phyloP scores from a whole-genome alignment of 2,329 filamentous ascomycete genomes.

The Fusarium falciforme region DNA sequence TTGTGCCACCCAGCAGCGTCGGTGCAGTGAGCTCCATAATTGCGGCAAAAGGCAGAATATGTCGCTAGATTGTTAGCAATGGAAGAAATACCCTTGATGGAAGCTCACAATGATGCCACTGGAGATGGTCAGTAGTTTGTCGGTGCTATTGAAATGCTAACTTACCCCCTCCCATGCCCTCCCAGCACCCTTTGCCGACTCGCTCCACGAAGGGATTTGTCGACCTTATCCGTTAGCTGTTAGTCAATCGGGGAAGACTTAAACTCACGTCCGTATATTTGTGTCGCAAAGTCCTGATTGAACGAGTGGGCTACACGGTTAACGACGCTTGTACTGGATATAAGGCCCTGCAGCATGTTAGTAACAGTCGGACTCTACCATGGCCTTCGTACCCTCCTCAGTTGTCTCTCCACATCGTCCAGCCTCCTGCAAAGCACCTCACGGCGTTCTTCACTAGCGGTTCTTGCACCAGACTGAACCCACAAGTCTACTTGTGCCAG shows the following conservation, averaged over 20 bases:
- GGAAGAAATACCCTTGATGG: background rate
- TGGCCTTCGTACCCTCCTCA: conserved; percentile 46
- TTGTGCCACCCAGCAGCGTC: conserved; percentile 20
- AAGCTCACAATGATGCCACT: conserved; percentile 46
- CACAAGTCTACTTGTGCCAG: conserved; percentile 56
- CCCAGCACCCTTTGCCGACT: conserved; percentile 43
- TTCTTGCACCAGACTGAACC: conserved; percentile 56
- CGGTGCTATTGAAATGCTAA: conserved; percentile 1
- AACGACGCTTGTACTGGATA: background rate
- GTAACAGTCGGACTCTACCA: fast-evolving
- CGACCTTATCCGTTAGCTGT: too few species aligned
- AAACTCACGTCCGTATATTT: conserved; percentile 24
- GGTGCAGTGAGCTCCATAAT: too few species aligned
- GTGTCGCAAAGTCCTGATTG: conserved; percentile 20
- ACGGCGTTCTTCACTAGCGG: conserved; percentile 51
- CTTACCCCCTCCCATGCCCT: conserved; percentile 51
- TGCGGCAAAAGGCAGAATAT: conserved; percentile 57
- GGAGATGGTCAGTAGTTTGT: background rate
- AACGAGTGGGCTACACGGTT: conserved; percentile 8
- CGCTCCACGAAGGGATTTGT: conserved; percentile 14
- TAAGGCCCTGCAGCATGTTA: conserved; percentile 43
- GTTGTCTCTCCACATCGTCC: conserved; percentile 44
- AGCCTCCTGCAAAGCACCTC: conserved; percentile 48
- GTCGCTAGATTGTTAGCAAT: conserved; percentile 24
- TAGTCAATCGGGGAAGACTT: too few species aligned